phyloP scores from a whole-genome alignment of 83 land plant genomes.

The Picea engelmannii region DNA sequence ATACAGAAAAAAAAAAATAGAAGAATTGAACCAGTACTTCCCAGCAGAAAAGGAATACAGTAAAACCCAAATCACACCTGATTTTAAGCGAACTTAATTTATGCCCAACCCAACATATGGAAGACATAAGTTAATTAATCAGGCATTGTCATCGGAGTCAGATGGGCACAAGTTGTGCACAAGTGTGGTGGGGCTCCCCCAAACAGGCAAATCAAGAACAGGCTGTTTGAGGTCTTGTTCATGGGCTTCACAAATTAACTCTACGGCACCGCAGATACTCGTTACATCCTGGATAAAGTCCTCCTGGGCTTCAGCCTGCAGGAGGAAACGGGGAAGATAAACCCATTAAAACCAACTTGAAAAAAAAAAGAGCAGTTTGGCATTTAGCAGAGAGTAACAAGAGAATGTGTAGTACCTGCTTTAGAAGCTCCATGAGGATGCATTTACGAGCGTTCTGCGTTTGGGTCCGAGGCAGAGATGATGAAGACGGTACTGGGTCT shows the following conservation, averaged over 20 bases:
- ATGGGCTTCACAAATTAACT: conserved; percentile 29
- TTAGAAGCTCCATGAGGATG: conserved; percentile 35
- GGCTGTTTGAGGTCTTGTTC: conserved; percentile 30
- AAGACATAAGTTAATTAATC: no score
- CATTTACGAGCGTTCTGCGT: background rate
- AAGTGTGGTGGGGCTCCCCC: conserved; percentile 34
- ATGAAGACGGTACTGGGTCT: background rate
- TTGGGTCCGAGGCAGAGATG: background rate
- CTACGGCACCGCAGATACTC: conserved; percentile 32
- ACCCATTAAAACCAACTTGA: background rate
- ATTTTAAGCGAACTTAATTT: no score
- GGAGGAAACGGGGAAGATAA: background rate
- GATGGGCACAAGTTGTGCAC: conserved; percentile 20
- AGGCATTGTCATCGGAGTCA: background rate
- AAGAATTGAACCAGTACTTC: no score
- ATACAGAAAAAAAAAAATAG: no score
- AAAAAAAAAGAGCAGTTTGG: background rate
- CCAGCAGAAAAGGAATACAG: no score
- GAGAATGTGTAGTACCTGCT: conserved; percentile 22
- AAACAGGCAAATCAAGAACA: conserved; percentile 43
- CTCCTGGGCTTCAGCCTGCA: conserved; percentile 53
- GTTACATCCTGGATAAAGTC: conserved; percentile 24
- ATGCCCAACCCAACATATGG: no score
- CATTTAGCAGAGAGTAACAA: background rate
- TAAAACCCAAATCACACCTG: no score